Base-by-base conservation (phyloP, 305 asterid genomes). In the Ajuga reptans region DNA sequence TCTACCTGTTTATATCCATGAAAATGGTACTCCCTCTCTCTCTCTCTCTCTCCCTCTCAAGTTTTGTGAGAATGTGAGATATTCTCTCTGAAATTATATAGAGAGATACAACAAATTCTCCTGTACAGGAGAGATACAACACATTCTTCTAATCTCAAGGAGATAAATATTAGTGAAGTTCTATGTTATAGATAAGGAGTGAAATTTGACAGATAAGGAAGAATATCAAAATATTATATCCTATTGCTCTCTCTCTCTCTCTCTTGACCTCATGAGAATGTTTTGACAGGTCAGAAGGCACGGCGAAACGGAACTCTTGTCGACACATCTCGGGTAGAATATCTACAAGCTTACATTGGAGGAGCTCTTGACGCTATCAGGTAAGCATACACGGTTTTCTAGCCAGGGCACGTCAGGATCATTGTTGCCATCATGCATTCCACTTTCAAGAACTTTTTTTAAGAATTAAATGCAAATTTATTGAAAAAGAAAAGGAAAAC, bases 321-420 rank as follows among this genome's bases (percentile, higher is more conserved):
- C 2, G 89, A 82, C 73, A 75, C 79, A 0, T 11, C 69, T 47
- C 71, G 87, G 31, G 77, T 78, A 50, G 84, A 82, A 57, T 82
- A 78, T 54, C 15, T 82, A 14, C 87, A 77, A 0, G 81, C 81
- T 37, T 84, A 62, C 64, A 77, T 84, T 11, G 83, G 83, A 0
- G 64, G 78, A 59, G 6, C 75, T 74, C 85, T 82, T 59, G 85
- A 84, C 55, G 85, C 84, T 34, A 1, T 84, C 33, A 81, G 86
- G 92, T 74, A 63, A 63, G 58, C 50, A 46, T 12, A 7, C 8
- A 1, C 9, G 9, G 45, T 11, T 2, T 21, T 49, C 49, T 31
- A 9, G 31, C 56, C 3, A 45, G 17, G 51, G 51, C 17, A 16
- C 10, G n/a, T 9, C 10, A 9, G 36, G 36, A 31, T 31, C 17